Evolutionary conservation across 805 yeast genomes (phyloP).

Genomic region (Candida dajiaensis): DNA sequence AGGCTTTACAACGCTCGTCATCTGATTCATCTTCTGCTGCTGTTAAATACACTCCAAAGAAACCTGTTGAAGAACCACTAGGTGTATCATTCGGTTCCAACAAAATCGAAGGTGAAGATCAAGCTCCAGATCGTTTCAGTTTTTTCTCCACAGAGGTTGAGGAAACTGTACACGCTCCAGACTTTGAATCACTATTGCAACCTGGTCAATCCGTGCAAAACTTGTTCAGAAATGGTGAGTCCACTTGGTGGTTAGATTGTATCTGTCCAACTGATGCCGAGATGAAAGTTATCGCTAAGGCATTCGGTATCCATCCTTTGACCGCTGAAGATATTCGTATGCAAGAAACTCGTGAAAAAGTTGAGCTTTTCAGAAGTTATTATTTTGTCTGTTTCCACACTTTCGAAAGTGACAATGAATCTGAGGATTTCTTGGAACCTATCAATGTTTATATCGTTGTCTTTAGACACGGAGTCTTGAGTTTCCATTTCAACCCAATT

Average conservation of each 20-base stretch:
- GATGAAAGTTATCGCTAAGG: conserved; percentile 86
- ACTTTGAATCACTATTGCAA: conserved; percentile 68
- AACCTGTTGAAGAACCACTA: conserved; percentile 8
- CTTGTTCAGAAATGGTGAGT: conserved; percentile 65
- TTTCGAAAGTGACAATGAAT: conserved; percentile 78
- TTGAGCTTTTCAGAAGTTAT: conserved; percentile 82
- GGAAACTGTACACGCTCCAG: conserved; percentile 86
- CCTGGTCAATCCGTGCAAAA: conserved; percentile 60
- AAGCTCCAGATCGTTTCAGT: conserved; percentile 72
- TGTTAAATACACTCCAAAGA: conserved; percentile 52
- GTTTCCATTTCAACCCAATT: conserved; percentile 91
- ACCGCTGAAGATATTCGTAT: conserved; percentile 96
- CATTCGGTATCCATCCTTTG: conserved; percentile 95
- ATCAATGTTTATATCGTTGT: conserved; percentile 80
- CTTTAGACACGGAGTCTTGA: conserved; percentile 83
- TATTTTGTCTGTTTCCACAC: conserved; percentile 97
- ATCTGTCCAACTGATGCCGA: conserved; percentile 91
- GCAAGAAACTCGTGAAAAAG: conserved; percentile 97
- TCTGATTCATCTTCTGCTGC: conserved; percentile 45
- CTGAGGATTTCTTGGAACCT: conserved; percentile 80
- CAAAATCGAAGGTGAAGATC: conserved; percentile 30
- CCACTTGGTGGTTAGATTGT: conserved; percentile 97
- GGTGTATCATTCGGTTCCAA: conserved; percentile 37
- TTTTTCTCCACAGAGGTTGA: conserved; percentile 78
- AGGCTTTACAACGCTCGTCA: conserved; percentile 7